Base-by-base conservation (phyloP, 2,329 filamentous ascomycete genomes). In the Colletotrichum sp. region DNA sequence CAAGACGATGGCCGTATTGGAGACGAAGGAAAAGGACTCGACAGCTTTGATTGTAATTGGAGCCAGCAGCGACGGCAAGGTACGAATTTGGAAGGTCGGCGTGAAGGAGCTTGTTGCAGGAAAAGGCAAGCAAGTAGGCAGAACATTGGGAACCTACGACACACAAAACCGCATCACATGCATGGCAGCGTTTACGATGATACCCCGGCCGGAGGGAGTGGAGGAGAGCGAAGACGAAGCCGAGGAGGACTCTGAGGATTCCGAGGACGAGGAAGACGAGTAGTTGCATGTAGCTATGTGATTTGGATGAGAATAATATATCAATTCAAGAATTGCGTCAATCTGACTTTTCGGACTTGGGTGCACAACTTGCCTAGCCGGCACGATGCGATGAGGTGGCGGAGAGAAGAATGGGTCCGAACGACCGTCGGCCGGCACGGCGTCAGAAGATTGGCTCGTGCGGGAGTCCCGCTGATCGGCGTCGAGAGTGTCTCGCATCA, bases 161-260 rank as follows among this genome's bases (percentile, higher is more conserved):
- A 98, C 96, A 26, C 93, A 93, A 61, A 96, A 96, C 83, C 90
- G 97, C 72, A 96, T 99, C 79, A 99, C 96, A 48, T 99, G 97
- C 83, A 82, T 99, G 80, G 93, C 92, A 80, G 94, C 94, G 26
- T 99, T 98, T 86, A 87, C 95, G 78, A 98, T 99, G 95, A 90
- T 94, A 83, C 90, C 92, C 79, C 87, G 90, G 63, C 90, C 91
- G 18, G 92, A 92, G 55, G 90, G 90, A 26, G 87, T 88, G 60
- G 92, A 92, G 79, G 92, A 91, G 21, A 91, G 88, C 80, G 91
- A 92, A 72, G 87, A 87, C 63, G 88, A 89, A 78, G 85, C 84
- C 57, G 88, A 85, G 18, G 84, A 85, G 36, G 87, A 86, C 13
- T 86, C 85, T 0, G 83, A 84, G 60, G 81, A 79, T 16, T 74